phyloP scores from a whole-genome alignment of 768 basidiomycete species.

The Suillus occidentalis region DNA sequence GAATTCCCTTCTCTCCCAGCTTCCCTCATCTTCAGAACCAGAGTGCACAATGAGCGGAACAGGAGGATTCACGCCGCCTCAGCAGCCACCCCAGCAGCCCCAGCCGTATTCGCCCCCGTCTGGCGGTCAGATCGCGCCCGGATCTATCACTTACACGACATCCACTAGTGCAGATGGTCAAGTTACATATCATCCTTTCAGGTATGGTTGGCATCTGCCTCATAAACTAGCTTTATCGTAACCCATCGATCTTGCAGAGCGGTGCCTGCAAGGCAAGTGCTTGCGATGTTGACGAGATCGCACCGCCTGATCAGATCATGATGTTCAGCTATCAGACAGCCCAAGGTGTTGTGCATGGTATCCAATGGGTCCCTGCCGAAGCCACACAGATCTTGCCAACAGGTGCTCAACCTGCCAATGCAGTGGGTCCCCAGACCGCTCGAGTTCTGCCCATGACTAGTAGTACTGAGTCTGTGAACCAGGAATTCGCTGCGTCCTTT shows the following conservation, averaged over 20 bases:
- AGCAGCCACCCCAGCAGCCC: slow-evolving; percentile 25
- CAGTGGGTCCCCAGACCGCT: slow-evolving; percentile 37
- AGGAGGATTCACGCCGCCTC: slow-evolving; percentile 28
- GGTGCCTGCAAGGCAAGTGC: slow-evolving; percentile 65
- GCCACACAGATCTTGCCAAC: slow-evolving; percentile 58
- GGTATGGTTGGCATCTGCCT: slow-evolving; percentile 40
- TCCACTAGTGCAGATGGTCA: slow-evolving; percentile 61
- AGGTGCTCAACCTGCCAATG: slow-evolving; percentile 59
- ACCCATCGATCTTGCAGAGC: slow-evolving; percentile 45
- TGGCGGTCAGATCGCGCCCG: slow-evolving; percentile 54
- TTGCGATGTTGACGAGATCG: neutral
- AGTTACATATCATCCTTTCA: slow-evolving; percentile 71
- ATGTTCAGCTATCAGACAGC: slow-evolving; percentile 66
- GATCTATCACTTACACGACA: slow-evolving; percentile 75
- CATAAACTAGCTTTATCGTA: slow-evolving; percentile 5
- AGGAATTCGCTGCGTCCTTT: slow-evolving; percentile 66
- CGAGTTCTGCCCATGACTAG: neutral
- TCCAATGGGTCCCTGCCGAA: slow-evolving; percentile 68
- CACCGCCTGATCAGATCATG: slow-evolving; percentile 23
- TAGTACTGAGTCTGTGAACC: slow-evolving; percentile 5
- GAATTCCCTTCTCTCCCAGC: slow-evolving; percentile 7
- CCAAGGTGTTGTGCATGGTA: slow-evolving; percentile 64
- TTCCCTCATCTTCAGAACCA: slow-evolving; percentile 12
- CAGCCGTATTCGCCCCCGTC: slow-evolving; percentile 31
- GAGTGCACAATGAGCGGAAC: slow-evolving; percentile 20